Base-by-base conservation (phyloP, 1,284 basidiomycete species). In the Sutorius eximius region DNA sequence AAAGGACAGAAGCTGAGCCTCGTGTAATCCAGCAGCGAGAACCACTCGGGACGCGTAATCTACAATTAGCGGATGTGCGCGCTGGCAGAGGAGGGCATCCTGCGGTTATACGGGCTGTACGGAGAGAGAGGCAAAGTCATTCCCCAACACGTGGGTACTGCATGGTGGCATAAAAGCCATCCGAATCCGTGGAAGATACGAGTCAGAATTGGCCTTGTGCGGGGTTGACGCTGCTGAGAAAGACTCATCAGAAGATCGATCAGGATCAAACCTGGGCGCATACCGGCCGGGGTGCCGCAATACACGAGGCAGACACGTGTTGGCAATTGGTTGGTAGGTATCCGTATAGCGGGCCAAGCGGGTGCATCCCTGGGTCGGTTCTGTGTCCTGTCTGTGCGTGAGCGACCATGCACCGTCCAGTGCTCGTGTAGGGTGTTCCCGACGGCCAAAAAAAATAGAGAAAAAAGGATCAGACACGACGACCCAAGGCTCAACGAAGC, bases 1-100 rank as follows among this genome's bases (percentile, higher is more conserved):
- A 27, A 45, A 49, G 27, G 53, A 51, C 48, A 55, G 51, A 53
- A 54, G 55, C 13, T 7, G 22, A 27, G 51, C 66, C 65, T 67
- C 65, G 65, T 67, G 65, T 52, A 36, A 30, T 48, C 62, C 65
- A 60, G 64, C 61, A 65, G 44, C 32, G 15, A 60, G 61, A 68
- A 49, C 57, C 55, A 42, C 49, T 24, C 30, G 22, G 18, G 29
- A 30, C 20, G 41, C 46, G 66, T 65, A 61, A 65, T 57, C 40
- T 59, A 50, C 42, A 36, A 55, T 58, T 48, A 47, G 40, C 45
- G 50, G 38, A 27, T 16, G 49, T 20, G 32, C 46, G 60, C 52
- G 55, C 52, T 54, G 43, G 51, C 37, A 41, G 44, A 59, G 52
- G 51, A 53, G 45, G 53, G 24, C 56, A 49, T 64, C 29, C 11